Evolutionary conservation across 371 early-diverging fungal genomes (phyloP).

Genomic region (Lichtheimia corymbifera): DNA sequence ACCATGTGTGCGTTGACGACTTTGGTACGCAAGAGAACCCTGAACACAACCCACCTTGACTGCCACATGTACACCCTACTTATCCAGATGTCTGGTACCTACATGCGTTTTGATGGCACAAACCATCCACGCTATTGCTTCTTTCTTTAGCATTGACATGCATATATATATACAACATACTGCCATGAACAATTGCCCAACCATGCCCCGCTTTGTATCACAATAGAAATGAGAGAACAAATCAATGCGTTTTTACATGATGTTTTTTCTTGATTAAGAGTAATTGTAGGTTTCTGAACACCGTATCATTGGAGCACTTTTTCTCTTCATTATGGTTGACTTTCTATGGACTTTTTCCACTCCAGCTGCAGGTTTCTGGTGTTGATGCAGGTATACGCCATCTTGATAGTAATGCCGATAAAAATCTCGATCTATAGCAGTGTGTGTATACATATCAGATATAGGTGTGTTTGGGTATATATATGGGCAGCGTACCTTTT

Average conservation of each 20-base stretch:
- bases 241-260: not conserved
- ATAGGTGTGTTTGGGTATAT: not conserved
- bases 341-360: conserved; percentile 7
- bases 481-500: conserved; percentile 16
- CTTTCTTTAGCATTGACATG: too few relatives aligned
- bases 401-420: conserved; percentile 61
- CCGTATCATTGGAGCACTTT: conserved; percentile 13
- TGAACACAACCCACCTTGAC: too few relatives aligned
- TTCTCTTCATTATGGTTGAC: conserved; percentile 12
- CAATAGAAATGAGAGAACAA: not conserved
- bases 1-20: too few relatives aligned
- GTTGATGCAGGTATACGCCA: conserved; percentile 57
- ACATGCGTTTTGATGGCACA: too few relatives aligned
- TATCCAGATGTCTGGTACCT: too few relatives aligned
- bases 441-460: not conserved
- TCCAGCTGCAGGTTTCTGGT: conserved; percentile 14
- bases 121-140: too few relatives aligned
- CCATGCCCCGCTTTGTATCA: too few relatives aligned
- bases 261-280: conserved; percentile 5
- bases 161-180: too few relatives aligned
- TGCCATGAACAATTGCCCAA: too few relatives aligned
- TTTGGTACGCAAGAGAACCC: too few relatives aligned
- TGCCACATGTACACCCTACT: too few relatives aligned
- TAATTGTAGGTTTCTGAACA: conserved; percentile 20
- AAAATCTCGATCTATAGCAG: conserved; percentile 46